phyloP scores from a whole-genome alignment of 805 yeast species.

The Candida schatavii region DNA sequence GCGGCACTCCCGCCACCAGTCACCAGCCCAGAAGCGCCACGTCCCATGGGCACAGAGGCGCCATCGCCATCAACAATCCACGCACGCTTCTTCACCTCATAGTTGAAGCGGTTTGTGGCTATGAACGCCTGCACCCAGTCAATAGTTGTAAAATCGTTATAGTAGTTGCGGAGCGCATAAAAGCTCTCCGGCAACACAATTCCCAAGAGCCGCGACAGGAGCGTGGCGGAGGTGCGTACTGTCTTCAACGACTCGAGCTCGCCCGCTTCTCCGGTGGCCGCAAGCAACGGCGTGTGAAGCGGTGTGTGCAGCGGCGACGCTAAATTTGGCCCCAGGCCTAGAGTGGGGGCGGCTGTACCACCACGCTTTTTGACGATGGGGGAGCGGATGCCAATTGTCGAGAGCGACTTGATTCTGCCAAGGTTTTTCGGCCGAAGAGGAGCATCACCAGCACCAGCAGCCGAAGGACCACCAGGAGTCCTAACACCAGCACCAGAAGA shows the following conservation, averaged over 20 bases:
- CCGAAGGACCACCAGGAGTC: too few species aligned
- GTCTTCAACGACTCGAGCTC: slow-evolving; percentile 12
- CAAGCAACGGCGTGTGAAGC: neutral
- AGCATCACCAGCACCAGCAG: neutral
- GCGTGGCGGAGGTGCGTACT: slow-evolving; percentile 12
- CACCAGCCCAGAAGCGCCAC: slow-evolving; percentile 3
- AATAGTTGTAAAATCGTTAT: slow-evolving; percentile 60
- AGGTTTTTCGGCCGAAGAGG: neutral
- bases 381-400: slow-evolving; percentile 18
- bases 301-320: slow-evolving; percentile 3
- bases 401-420: slow-evolving; percentile 15
- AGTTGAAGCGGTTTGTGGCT: slow-evolving; percentile 40
- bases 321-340: neutral
- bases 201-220: slow-evolving; percentile 13
- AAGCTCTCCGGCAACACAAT: slow-evolving; percentile 14
- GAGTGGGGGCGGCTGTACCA: slow-evolving; percentile 5
- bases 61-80: slow-evolving; percentile 11
- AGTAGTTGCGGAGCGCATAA: slow-evolving; percentile 34
- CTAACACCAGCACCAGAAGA: neutral
- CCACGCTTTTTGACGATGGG: slow-evolving; percentile 12
- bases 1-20: slow-evolving; percentile 2
- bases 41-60: too few species aligned
- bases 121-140: slow-evolving; percentile 56
- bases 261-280: neutral
- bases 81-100: slow-evolving; percentile 32